phyloP scores from a whole-genome alignment of 1,284 basidiomycete species.

The Cryptococcus jaspeensis region DNA sequence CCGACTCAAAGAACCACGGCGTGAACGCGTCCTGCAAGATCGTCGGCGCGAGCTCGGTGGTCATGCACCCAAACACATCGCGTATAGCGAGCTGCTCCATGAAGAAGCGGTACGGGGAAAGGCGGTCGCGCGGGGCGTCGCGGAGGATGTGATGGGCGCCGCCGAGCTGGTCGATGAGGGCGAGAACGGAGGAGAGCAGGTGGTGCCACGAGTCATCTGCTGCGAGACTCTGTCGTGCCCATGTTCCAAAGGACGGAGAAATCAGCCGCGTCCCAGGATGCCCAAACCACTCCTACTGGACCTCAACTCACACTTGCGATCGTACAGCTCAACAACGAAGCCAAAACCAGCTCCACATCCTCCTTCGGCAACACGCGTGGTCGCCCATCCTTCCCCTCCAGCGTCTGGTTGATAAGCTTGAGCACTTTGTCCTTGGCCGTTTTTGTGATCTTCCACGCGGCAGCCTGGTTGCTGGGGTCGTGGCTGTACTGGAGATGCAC shows the following conservation, averaged over 20 bases:
- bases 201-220: conserved; percentile 49
- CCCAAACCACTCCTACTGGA: neutral
- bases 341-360: conserved; percentile 42
- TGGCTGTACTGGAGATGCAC: conserved; percentile 43
- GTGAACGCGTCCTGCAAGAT: conserved; percentile 44
- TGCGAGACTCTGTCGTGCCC: conserved; percentile 29
- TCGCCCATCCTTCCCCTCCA: conserved; percentile 26
- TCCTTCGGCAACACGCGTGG: conserved; percentile 30
- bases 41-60: conserved; percentile 41
- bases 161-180: conserved; percentile 42
- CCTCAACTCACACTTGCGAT: conserved; percentile 43
- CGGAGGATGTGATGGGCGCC: conserved; percentile 41
- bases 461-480: conserved; percentile 34
- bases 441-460: conserved; percentile 36
- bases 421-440: conserved; percentile 33
- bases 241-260: neutral
- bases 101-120: conserved; percentile 43
- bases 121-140: conserved; percentile 31
- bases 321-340: conserved; percentile 42
- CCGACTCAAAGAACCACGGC: conserved; percentile 47
- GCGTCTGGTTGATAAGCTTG: conserved; percentile 27
- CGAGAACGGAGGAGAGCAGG: conserved; percentile 39
- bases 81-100: conserved; percentile 47
- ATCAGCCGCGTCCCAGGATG: neutral
- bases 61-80: conserved; percentile 50